Base-by-base conservation (phyloP, 2,329 filamentous ascomycete genomes). In the Zymoseptoria passerinii region DNA sequence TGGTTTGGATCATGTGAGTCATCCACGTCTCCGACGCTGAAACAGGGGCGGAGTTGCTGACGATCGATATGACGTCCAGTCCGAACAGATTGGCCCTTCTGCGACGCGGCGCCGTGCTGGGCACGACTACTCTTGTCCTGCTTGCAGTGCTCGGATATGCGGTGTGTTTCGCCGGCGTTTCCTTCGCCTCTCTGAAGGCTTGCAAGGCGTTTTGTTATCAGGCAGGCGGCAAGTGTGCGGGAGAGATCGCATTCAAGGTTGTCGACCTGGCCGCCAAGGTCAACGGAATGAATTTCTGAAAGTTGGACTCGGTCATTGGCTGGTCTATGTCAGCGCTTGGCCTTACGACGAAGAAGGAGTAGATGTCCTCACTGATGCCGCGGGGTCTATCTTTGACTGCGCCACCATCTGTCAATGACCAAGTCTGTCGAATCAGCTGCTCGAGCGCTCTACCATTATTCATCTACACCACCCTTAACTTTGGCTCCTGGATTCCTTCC, bases 401-500 rank as follows among this genome's bases (percentile, higher is more conserved):
- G 23, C 23, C 2, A 2, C 4, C 23, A 23, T 23, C 23, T 23
- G 23, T 23, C 23, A 23, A 23, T 23, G 23, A 4, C 4, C 23
- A 23, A n/a, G n/a, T n/a, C n/a, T n/a, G n/a, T 23, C 23, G 23
- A 4, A 23, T 23, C 23, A 23, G 23, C 23, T 23, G 23, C 23
- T 23, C 23, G 23, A 23, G 23, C 23, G 23, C 4, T 23, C 23
- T 23, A 23, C 4, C 23, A 50, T 55, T 44, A 59, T 9, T 52
- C 13, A 29, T 63, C 58, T 5, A 56, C 69, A n/a, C 71, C 71
- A 8, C 70, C 72, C 54, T 73, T 69, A 13, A 75, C 63, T 13
- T 54, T 65, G 7, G 68, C 72, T 3, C 73, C 73, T 10, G 51
- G 51, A 48, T 75, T 61, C 40, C 66, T 16, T 81, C 64, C 51